A percentile compares a stretch with the other conserved stretches of the same genome.
Conservation (phyloP, 495 filamentous ascomycete species). For the Daldinia vernicosa region DNA sequence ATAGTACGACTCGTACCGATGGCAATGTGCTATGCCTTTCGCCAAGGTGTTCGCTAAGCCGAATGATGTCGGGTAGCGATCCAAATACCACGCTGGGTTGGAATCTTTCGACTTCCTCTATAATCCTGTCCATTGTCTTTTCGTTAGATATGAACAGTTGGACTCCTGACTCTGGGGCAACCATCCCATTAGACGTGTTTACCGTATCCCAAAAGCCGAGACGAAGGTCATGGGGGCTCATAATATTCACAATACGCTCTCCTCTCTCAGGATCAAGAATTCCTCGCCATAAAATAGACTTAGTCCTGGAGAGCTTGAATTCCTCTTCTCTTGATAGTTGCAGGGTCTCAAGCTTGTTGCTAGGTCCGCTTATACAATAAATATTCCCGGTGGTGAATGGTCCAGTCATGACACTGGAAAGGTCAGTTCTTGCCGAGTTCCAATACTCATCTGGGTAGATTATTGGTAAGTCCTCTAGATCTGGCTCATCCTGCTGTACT, state of each 20-base stretch:
- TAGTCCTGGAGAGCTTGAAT: background rate
- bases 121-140: background rate
- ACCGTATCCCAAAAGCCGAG: conserved; percentile 15
- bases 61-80: background rate
- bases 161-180: background rate
- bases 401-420: conserved; percentile 1
- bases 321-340: conserved; percentile 3
- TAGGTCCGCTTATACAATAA: conserved; percentile 1
- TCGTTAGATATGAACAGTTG: conserved; percentile 22
- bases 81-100: conserved; percentile 4
- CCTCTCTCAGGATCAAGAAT: background rate
- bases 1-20: conserved; percentile 1
- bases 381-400: conserved; percentile 6
- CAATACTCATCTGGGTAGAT: conserved; percentile 5
- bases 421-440: conserved; percentile 4
- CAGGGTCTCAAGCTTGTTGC: background rate
- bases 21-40: background rate
- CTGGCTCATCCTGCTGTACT: background rate
- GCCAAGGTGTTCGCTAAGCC: background rate
- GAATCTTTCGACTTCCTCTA: conserved; percentile 5
- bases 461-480: conserved; percentile 8
- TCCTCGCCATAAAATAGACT: background rate
- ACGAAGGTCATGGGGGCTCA: conserved; percentile 5
- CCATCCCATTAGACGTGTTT: conserved; percentile 15
- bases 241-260: conserved; percentile 8